Evolutionary conservation across 768 basidiomycete genomes (phyloP).

Genomic region (Coprinopsis marcescibilis): DNA sequence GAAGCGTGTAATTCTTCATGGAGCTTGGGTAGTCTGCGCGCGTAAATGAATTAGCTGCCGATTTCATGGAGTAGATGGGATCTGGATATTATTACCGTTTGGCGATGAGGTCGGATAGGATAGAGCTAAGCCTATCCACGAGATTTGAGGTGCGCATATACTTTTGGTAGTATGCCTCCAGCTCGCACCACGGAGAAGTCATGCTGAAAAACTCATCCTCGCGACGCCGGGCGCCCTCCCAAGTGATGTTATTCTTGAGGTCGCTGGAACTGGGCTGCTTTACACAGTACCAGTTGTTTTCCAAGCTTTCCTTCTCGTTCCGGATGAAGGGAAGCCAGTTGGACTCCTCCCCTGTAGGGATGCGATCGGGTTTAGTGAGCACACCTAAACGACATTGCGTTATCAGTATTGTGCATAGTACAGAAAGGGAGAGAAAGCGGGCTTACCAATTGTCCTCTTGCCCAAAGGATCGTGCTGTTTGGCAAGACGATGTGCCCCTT

Average conservation of each 20-base stretch:
- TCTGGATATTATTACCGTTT: conserved; percentile 53
- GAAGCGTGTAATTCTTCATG: conserved; percentile 49
- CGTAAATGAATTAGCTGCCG: too few species aligned
- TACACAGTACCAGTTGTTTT: conserved; percentile 56
- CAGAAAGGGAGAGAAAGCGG: not conserved
- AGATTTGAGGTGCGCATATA: conserved; percentile 54
- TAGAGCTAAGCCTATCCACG: conserved; percentile 49
- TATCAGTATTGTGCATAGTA: not conserved
- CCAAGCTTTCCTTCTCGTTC: conserved; percentile 45
- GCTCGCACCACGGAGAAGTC: conserved; percentile 46
- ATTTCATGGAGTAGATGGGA: not conserved
- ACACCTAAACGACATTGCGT: conserved; percentile 40
- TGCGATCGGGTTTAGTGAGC: conserved; percentile 73
- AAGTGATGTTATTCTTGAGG: conserved; percentile 46
- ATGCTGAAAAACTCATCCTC: conserved; percentile 56
- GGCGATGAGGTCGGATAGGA: conserved; percentile 58
- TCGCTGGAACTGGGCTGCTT: conserved; percentile 50
- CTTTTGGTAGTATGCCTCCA: conserved; percentile 45
- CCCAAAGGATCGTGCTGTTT: conserved; percentile 57
- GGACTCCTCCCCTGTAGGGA: conserved; percentile 46
- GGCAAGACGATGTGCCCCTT: conserved; percentile 65
- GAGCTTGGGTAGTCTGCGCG: conserved; percentile 56
- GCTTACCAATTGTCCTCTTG: conserved; percentile 66
- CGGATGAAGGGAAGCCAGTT: conserved; percentile 54
- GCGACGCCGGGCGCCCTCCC: conserved; percentile 50